Evolutionary conservation across 148 eudicot genomes (phyloP), one percentile per base, ranked within the genome.

Genomic region (Rhododendron simsii): DNA sequence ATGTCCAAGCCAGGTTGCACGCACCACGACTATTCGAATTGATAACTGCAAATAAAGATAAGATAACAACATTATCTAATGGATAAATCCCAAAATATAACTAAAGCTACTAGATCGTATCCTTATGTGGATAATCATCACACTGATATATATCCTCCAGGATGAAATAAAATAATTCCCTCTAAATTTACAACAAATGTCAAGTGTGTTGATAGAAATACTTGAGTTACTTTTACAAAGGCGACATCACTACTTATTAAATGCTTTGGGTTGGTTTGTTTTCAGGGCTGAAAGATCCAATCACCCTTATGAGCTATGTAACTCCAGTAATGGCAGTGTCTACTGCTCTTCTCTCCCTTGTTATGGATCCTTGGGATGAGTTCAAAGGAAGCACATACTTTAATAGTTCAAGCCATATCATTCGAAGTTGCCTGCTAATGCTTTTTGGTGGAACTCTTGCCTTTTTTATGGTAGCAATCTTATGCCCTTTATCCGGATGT

Each of bases 371-470:
- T 30, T 97, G 99, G 99, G 86, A 93, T 82, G 96, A 95, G 77
- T 93, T 95, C 86, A 84, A 86, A 61, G 90, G 61, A 37, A 97
- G 88, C 83, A 87, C 47, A 86, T 97, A 97, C 87, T 97, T 97
- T 67, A 86, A 95, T 88, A 95, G 92, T 91, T 91, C 95, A 67
- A 91, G 92, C 93, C 94, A 95, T 89, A 86, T 94, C 28, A 26
- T 75, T 53, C 92, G 95, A 81, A 97, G 96, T 89, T 93, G 95
- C 87, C 92, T 97, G 86, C 93, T 97, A 86, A 93, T 97, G 99
- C 93, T 97, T 87, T 93, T 97, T 88, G 99, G 99, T 73, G 99
- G 99, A 84, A 93, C 94, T 82, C 92, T 97, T 59, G 99, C 98
- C 71, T 97, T 97, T 89, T 93, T 94, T 84, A 97, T 97, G 99